A percentile compares a stretch with the other conserved stretches of the same genome.
phyloP scores from a whole-genome alignment of 1,284 basidiomycete genomes.

The Rhodotorula mucilaginosa region DNA sequence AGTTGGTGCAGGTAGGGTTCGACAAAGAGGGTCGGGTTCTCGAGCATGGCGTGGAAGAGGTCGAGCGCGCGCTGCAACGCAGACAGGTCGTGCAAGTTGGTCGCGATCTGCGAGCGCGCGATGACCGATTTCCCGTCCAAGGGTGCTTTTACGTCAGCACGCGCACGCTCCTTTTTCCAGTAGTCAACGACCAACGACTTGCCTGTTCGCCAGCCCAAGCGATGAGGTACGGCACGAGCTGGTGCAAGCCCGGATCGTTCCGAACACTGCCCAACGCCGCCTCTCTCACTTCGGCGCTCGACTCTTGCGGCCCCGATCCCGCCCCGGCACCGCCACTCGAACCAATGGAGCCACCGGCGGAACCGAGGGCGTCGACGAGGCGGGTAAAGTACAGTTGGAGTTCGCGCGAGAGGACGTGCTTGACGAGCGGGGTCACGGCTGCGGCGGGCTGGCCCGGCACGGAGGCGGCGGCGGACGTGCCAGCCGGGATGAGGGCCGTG shows the following conservation, averaged over 20 bases:
- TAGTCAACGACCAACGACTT: conserved; percentile 41
- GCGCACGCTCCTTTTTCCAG: too few species aligned
- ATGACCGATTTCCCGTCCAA: too few species aligned
- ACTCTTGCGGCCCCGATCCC: not conserved
- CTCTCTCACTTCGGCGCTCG: conserved; percentile 59
- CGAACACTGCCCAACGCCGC: conserved; percentile 87
- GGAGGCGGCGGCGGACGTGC: conserved; percentile 40
- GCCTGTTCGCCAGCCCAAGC: conserved; percentile 84
- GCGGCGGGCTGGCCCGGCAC: conserved; percentile 47
- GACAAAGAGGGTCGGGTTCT: conserved; percentile 84
- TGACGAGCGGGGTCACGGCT: conserved; percentile 60
- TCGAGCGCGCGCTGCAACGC: conserved; percentile 75
- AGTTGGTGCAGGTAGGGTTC: conserved; percentile 87
- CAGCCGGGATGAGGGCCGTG: conserved; percentile 45
- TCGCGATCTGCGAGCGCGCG: conserved; percentile 42
- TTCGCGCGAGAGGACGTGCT: conserved; percentile 89
- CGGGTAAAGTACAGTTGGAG: conserved; percentile 93
- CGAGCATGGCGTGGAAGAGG: conserved; percentile 73
- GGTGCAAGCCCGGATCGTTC: conserved; percentile 86
- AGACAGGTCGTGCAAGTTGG: conserved; percentile 63
- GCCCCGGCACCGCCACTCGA: conserved; percentile 41
- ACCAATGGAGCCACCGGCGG: conserved; percentile 50
- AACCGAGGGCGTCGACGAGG: conserved; percentile 75
- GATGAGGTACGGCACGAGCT: conserved; percentile 91
- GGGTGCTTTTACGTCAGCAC: too few species aligned